Evolutionary conservation across 176 grass and related monocot species (phyloP), one percentile per base, ranked within the genome.

Genomic region (Zea mays): DNA sequence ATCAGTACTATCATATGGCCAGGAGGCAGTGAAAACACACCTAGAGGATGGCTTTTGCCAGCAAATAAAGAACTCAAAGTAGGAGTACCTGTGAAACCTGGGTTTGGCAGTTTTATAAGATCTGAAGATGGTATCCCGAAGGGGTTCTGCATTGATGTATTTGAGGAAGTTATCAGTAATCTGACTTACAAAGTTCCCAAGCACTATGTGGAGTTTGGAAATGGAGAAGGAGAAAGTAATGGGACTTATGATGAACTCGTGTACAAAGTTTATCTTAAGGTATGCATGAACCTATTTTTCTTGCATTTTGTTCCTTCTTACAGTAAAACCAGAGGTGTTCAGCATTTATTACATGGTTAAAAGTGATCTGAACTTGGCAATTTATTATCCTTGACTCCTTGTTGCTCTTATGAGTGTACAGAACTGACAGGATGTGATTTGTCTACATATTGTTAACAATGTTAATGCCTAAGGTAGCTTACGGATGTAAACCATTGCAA

Each of bases 31-130:
- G 41, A 9, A 33, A 5, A 8, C 41, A 10, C 4, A 65, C 84
- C 94, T 3, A 93, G 81, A 73, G 94, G 94, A 60, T 97, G 90
- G 90, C 20, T 93, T 62, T 93, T 92, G 20, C 91, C 94, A 27
- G 80, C 7, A 0, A 82, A 75, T 43, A 63, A 81, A 70, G 47
- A 0, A 0, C 82, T 97, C 19, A 42, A 14, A 79, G 87, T 97
- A 34, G 91, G 75, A 2, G 62, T 97, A 38, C 94, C 94, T 34
- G 69, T 15, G 36, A 93, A 90, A 71, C 66, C 71, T 74, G 94
- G 94, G 35, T 93, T 87, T 68, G 0, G 0, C 6, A 17, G 48
- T 3, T 93, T 97, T 87, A 52, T 97, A 71, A 56, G 6, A 8
- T 17, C 3, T 39, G 33, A 72, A 44, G 62, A 77, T 44, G 57